A percentile compares a stretch with the other conserved stretches of the same genome.
These are phyloP conservation scores for Pseudohalonectria lignicola DNA, from an alignment of 2,329 filamentous ascomycete species.

Conservation along the genomic window DNA sequence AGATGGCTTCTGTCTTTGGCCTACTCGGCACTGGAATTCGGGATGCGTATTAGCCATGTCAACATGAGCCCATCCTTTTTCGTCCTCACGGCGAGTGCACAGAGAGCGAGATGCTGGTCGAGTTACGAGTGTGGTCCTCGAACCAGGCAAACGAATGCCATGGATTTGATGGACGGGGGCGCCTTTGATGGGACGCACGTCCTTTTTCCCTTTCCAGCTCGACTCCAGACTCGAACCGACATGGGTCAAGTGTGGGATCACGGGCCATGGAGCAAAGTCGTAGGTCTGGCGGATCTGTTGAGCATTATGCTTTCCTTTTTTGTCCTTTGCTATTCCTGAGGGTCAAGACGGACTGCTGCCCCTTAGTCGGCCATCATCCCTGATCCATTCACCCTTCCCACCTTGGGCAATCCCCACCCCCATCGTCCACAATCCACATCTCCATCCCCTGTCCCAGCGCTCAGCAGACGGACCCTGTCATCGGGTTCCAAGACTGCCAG, in stretches of 20 bases:
- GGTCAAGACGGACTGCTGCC: not conserved
- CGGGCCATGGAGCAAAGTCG: not conserved
- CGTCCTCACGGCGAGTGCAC: too few species aligned
- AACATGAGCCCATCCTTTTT: too few species aligned
- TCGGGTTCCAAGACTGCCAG: not conserved
- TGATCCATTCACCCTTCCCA: not conserved
- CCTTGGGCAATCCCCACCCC: not conserved
- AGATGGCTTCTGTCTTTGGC: not conserved
- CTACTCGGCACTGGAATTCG: not conserved
- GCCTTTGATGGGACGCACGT: too few species aligned
- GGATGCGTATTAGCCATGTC: too few species aligned
- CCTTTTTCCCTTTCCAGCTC: not conserved
- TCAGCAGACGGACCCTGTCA: constrained; percentile 8
- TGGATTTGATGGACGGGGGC: too few species aligned
- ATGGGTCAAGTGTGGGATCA: not conserved
- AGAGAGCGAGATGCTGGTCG: not conserved
- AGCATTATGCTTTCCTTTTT: not conserved
- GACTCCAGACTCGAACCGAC: not conserved
- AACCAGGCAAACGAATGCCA: too few species aligned
- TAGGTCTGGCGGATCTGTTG: not conserved
- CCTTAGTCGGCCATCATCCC: not conserved
- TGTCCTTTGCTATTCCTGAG: not conserved
- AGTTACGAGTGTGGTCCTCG: not conserved
- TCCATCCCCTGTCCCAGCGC: constrained; percentile 4
- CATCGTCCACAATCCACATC: not conserved